Conservation (phyloP, 1,284 basidiomycete species). For the Ganoderma resinaceum region DNA sequence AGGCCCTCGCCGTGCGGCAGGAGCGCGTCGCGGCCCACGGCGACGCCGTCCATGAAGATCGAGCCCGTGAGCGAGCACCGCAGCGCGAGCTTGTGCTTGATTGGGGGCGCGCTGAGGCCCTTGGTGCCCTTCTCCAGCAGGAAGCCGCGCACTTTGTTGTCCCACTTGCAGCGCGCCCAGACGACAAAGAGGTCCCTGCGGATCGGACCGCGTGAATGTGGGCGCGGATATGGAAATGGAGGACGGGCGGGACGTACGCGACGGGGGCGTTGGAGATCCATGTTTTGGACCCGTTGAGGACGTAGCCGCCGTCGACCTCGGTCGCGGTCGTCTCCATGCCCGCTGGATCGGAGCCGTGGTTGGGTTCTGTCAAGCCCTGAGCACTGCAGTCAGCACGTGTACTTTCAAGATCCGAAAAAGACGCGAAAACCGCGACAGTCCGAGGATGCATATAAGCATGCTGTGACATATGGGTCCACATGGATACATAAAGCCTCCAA, state of each 20-base stretch:
- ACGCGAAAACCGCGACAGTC: background rate
- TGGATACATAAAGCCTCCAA: background rate
- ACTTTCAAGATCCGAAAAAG: background rate
- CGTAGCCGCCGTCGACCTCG: constrained; percentile 84
- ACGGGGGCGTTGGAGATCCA: constrained; percentile 96
- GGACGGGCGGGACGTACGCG: constrained; percentile 61
- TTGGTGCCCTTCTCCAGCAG: constrained; percentile 89
- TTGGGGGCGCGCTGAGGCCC: constrained; percentile 87
- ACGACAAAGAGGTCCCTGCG: constrained; percentile 62
- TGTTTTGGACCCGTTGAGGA: constrained; percentile 92
- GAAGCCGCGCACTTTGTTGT: constrained; percentile 91
- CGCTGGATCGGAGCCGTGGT: constrained; percentile 94
- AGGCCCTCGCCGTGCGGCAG: constrained; percentile 82
- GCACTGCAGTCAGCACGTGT: background rate
- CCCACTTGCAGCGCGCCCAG: constrained; percentile 97
- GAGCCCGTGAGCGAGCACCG: constrained; percentile 93
- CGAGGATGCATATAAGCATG: background rate
- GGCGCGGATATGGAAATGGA: background rate
- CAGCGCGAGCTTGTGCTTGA: constrained; percentile 94
- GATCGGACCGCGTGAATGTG: background rate
- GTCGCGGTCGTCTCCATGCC: constrained; percentile 94
- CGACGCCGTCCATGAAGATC: constrained; percentile 91
- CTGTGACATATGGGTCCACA: background rate
- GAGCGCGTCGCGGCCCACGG: constrained; percentile 72
- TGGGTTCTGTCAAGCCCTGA: constrained; percentile 93